A percentile compares a stretch with the other conserved stretches of the same genome.
Conservation (phyloP, 176 grass and related monocot genomes). For the Ananas comosus region DNA sequence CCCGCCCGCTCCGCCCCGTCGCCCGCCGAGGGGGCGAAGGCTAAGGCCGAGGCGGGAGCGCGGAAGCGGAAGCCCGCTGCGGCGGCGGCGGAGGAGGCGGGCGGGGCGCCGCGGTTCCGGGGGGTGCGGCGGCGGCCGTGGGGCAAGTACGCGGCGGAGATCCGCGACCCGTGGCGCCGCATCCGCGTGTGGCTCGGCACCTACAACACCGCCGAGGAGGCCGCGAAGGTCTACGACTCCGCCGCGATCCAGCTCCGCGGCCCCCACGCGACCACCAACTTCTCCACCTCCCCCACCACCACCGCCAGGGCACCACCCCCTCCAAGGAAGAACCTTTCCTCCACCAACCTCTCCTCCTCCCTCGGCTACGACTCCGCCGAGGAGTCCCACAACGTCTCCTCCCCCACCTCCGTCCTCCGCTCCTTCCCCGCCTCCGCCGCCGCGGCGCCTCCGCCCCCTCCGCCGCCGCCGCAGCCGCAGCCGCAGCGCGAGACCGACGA, state of each 20-base stretch:
- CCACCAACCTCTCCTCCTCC: conserved; percentile 25
- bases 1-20: conserved; percentile 2
- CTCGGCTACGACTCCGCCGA: conserved; percentile 64
- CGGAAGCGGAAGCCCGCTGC: conserved; percentile 30
- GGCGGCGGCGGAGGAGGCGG: conserved; percentile 9
- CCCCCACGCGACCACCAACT: conserved; percentile 73
- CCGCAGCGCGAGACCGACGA: conserved; percentile 3
- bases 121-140: conserved; percentile 77
- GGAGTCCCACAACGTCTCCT: conserved; percentile 56
- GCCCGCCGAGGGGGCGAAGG: background rate
- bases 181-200: conserved; percentile 93
- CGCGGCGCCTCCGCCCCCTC: background rate
- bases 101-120: conserved; percentile 53
- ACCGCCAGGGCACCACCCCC: conserved; percentile 4
- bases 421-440: conserved; percentile 27
- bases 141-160: conserved; percentile 99
- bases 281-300: conserved; percentile 21
- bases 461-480: background rate
- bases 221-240: conserved; percentile 79
- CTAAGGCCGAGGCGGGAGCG: conserved; percentile 3
- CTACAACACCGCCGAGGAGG: conserved; percentile 90
- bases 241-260: conserved; percentile 92
- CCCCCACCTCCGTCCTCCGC: conserved; percentile 82
- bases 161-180: conserved; percentile 75
- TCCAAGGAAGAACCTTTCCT: conserved; percentile 27